phyloP scores from a whole-genome alignment of 768 basidiomycete species.

The Solioccasus polychromus region DNA sequence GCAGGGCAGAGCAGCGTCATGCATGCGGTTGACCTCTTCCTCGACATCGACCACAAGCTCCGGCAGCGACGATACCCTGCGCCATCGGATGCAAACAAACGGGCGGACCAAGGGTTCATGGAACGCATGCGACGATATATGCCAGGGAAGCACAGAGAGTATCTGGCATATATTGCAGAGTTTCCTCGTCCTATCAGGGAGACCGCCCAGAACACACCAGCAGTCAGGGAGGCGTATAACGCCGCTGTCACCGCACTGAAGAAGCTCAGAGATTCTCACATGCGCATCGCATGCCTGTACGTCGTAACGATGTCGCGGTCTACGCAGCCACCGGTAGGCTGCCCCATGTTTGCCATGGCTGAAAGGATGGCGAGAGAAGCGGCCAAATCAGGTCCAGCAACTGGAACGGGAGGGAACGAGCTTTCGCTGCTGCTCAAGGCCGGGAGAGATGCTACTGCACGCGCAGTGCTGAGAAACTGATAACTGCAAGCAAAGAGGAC shows the following conservation, averaged over 20 bases:
- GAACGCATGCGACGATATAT: constrained; percentile 92
- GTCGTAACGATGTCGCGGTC: constrained; percentile 81
- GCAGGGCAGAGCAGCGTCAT: constrained; percentile 94
- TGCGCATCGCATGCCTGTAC: constrained; percentile 85
- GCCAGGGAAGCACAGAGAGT: constrained; percentile 88
- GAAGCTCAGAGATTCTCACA: constrained; percentile 81
- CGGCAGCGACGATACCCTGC: constrained; percentile 64
- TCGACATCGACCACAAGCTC: constrained; percentile 87
- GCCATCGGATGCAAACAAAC: constrained; percentile 63
- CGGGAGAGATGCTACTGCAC: constrained; percentile 81
- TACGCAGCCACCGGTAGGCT: constrained; percentile 43
- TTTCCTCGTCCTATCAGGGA: constrained; percentile 62
- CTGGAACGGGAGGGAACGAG: constrained; percentile 90
- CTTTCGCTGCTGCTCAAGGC: constrained; percentile 81
- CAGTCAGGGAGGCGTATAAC: constrained; percentile 75
- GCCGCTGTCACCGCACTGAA: constrained; percentile 75
- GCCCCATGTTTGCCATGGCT: constrained; percentile 57
- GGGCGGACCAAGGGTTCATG: constrained; percentile 79
- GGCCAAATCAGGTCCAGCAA: constrained; percentile 49
- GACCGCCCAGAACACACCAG: constrained; percentile 53
- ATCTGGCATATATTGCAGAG: constrained; percentile 64
- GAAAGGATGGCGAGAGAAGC: constrained; percentile 42
- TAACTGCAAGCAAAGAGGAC: not conserved
- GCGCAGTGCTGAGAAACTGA: constrained; percentile 48
- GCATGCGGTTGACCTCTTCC: constrained; percentile 80